Percentiles rank a stretch among this genome's conserved stretches.
Conservation (phyloP, 257 asterid genomes). For the Anisodus tanguticus region DNA sequence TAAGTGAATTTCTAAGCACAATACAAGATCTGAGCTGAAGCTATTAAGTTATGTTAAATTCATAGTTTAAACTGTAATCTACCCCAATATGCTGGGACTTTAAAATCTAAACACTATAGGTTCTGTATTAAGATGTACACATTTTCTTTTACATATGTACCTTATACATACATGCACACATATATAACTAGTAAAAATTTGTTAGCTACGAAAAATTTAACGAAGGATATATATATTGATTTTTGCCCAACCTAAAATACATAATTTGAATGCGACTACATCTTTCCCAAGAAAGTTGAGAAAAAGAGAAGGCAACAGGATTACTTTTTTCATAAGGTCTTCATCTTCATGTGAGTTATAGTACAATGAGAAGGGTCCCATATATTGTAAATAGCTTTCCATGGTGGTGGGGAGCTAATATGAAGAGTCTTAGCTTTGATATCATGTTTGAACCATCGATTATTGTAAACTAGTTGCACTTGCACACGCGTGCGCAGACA, state of each 20-base stretch:
- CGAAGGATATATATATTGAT: too few species aligned
- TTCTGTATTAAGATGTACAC: not conserved
- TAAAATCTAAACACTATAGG: not conserved
- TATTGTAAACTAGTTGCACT: constrained; percentile 23
- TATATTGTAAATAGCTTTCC: not conserved
- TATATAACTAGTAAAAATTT: too few species aligned
- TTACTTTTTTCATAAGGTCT: not conserved
- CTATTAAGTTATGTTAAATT: not conserved
- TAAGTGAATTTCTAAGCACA: not conserved
- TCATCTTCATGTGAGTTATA: not conserved
- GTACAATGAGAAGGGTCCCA: not conserved
- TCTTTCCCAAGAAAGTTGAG: not conserved
- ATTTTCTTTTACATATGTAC: too few species aligned
- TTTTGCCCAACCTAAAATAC: not conserved
- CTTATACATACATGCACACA: too few species aligned
- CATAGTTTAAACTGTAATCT: not conserved
- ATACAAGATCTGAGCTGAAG: not conserved
- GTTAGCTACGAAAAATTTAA: too few species aligned
- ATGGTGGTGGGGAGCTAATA: not conserved
- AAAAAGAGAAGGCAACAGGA: not conserved
- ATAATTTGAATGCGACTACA: not conserved
- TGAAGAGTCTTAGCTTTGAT: not conserved
- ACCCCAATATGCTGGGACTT: not conserved
- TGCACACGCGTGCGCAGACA: constrained; percentile 26
- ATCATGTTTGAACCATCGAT: not conserved